A percentile compares a stretch with the other conserved stretches of the same genome.
Evolutionary conservation across 176 grass and related monocot genomes (phyloP).

Genomic region (Rhipidocladum racemiflorum): DNA sequence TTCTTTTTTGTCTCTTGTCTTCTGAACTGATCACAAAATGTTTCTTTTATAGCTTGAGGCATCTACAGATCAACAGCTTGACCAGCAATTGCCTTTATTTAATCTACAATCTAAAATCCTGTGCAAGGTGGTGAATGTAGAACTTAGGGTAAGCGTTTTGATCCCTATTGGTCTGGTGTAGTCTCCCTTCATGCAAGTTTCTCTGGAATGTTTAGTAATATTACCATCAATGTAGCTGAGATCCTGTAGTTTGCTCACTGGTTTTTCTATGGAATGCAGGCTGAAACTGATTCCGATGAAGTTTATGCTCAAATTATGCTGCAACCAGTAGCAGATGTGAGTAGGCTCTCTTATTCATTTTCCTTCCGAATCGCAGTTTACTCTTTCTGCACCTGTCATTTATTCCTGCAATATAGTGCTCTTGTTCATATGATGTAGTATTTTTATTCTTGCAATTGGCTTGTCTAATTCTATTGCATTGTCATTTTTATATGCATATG

Average conservation of each 20-base stretch:
- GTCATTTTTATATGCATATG: neutral
- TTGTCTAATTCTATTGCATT: neutral
- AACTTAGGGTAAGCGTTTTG: slow-evolving; percentile 58
- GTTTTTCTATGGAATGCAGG: slow-evolving; percentile 44
- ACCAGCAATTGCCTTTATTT: slow-evolving; percentile 73
- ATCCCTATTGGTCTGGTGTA: neutral
- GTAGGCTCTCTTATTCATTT: slow-evolving; percentile 17
- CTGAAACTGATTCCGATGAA: slow-evolving; percentile 91
- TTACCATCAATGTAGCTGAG: neutral
- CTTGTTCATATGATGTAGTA: neutral
- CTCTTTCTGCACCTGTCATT: neutral
- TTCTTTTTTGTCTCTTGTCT: slow-evolving; percentile 19
- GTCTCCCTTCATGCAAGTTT: slow-evolving; percentile 1
- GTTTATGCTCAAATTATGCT: slow-evolving; percentile 92
- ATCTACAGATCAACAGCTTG: slow-evolving; percentile 70
- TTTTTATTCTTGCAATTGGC: neutral
- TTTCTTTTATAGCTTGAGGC: slow-evolving; percentile 68
- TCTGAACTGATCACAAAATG: slow-evolving; percentile 14
- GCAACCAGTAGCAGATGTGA: slow-evolving; percentile 66
- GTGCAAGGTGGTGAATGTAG: slow-evolving; percentile 78
- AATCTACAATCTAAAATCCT: slow-evolving; percentile 72
- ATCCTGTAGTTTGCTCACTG: slow-evolving; percentile 16
- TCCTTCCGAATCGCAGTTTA: neutral
- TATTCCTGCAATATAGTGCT: neutral
- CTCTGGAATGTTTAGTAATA: neutral